phyloP scores from a whole-genome alignment of 2,329 filamentous ascomycete species.

The Stagonosporopsis tanaceti region DNA sequence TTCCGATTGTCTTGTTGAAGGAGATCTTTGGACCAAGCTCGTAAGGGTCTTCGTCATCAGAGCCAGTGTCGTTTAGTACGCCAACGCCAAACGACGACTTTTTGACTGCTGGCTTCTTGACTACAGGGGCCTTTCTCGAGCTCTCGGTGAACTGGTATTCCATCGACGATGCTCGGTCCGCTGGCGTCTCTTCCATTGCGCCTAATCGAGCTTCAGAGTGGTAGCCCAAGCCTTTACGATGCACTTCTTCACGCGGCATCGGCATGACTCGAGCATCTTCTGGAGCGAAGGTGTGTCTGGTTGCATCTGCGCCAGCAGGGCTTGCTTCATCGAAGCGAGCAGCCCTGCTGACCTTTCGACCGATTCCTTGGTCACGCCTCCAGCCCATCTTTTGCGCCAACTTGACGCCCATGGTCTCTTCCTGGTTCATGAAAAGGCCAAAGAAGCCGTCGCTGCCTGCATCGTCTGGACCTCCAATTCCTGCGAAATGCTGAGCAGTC shows the following conservation, averaged over 20 bases:
- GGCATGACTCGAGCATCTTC: conserved; percentile 76
- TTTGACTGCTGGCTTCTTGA: conserved; percentile 57
- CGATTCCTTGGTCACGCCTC: conserved; percentile 92
- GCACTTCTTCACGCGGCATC: conserved; percentile 71
- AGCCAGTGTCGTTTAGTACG: conserved; percentile 89
- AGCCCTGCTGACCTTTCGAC: conserved; percentile 79
- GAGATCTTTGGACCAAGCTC: conserved; percentile 89
- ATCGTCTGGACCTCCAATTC: conserved; percentile 72
- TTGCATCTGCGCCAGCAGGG: conserved; percentile 51
- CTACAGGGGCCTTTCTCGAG: conserved; percentile 23
- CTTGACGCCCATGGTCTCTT: conserved; percentile 87
- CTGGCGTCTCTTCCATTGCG: conserved; percentile 37
- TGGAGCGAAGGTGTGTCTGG: conserved; percentile 81
- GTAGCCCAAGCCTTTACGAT: conserved; percentile 73
- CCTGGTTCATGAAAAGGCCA: conserved; percentile 74
- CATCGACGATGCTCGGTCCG: conserved; percentile 22
- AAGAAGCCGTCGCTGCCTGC: conserved; percentile 65
- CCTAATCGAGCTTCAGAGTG: conserved; percentile 64
- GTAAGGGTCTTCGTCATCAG: conserved; percentile 94
- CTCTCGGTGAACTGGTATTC: conserved; percentile 37
- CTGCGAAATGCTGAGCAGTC: conserved; percentile 76
- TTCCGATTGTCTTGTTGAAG: conserved; percentile 82
- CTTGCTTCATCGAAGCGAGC: conserved; percentile 69
- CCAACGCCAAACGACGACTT: conserved; percentile 86
- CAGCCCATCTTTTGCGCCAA: conserved; percentile 93